Conservation (phyloP, 2,329 filamentous ascomycete genomes). For the Monosporascus sp. region DNA sequence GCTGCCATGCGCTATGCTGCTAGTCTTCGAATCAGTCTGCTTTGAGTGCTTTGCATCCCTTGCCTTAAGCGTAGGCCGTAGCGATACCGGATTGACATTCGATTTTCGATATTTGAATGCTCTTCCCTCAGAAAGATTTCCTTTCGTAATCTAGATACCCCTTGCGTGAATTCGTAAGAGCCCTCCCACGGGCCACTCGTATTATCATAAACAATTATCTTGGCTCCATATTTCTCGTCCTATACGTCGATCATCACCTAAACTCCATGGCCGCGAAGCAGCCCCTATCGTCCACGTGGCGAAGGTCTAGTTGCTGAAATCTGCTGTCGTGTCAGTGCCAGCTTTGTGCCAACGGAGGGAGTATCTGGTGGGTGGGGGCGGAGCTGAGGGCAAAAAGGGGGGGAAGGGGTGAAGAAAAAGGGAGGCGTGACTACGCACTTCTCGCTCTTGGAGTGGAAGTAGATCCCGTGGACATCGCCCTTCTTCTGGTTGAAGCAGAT, state of each 20-base stretch:
- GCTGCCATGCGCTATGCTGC: too few relatives aligned
- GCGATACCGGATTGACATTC: too few relatives aligned
- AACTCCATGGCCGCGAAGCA: constrained; percentile 88
- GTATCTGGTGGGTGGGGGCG: not conserved
- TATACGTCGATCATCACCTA: constrained; percentile 45
- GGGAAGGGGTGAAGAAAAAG: not conserved
- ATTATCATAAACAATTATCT: not conserved
- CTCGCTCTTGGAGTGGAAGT: constrained; percentile 97
- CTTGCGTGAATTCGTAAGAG: too few relatives aligned
- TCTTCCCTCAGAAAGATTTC: too few relatives aligned
- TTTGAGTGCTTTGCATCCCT: too few relatives aligned
- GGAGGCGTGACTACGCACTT: constrained; percentile 57
- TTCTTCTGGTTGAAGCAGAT: constrained; percentile 95
- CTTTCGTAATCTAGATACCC: too few relatives aligned
- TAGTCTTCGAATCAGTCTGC: too few relatives aligned
- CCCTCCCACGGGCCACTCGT: not conserved
- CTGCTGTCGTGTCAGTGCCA: constrained; percentile 36
- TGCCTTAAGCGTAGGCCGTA: too few relatives aligned
- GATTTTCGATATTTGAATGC: too few relatives aligned
- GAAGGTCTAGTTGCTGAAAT: constrained; percentile 88
- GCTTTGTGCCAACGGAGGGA: not conserved
- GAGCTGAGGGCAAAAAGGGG: not conserved
- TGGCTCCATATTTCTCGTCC: not conserved
- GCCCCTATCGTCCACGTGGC: constrained; percentile 78
- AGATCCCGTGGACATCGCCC: constrained; percentile 85